These are phyloP conservation scores for Penicillium verrucosum DNA, from an alignment of 2,329 filamentous ascomycete genomes.

Conservation along the genomic window DNA sequence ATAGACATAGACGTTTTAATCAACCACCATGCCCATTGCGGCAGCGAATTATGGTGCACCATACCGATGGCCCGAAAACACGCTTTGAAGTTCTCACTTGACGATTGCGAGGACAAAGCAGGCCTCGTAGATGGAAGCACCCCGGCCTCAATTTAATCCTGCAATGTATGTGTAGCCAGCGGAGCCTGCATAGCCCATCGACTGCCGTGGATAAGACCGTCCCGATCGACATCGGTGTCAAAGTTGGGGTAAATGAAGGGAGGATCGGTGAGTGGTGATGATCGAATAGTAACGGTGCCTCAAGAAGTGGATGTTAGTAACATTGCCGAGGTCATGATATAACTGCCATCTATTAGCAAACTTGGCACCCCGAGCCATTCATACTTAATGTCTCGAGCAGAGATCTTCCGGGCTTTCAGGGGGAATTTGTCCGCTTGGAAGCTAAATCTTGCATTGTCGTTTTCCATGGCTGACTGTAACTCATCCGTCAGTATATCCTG, in stretches of 20 bases:
- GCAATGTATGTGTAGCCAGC: no score
- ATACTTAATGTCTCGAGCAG: background rate
- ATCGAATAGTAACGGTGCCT: no score
- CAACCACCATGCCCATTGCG: background rate
- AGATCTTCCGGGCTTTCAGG: background rate
- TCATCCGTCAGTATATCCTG: background rate
- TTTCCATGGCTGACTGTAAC: background rate
- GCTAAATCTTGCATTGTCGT: background rate
- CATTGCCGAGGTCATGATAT: background rate
- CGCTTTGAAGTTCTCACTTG: no score
- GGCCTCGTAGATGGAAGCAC: no score
- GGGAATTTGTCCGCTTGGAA: background rate
- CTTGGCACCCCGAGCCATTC: background rate
- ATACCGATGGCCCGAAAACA: background rate
- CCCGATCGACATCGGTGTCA: no score
- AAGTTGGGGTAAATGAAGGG: no score
- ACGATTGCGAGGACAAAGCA: no score
- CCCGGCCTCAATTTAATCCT: no score
- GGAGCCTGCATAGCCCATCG: no score
- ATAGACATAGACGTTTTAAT: background rate
- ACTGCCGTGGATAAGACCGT: no score
- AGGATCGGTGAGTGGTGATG: no score
- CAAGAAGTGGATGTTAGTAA: background rate
- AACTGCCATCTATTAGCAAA: background rate
- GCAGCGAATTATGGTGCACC: background rate